phyloP scores from a whole-genome alignment of 1,139 yeast species.

The Zygoascus sp. region DNA sequence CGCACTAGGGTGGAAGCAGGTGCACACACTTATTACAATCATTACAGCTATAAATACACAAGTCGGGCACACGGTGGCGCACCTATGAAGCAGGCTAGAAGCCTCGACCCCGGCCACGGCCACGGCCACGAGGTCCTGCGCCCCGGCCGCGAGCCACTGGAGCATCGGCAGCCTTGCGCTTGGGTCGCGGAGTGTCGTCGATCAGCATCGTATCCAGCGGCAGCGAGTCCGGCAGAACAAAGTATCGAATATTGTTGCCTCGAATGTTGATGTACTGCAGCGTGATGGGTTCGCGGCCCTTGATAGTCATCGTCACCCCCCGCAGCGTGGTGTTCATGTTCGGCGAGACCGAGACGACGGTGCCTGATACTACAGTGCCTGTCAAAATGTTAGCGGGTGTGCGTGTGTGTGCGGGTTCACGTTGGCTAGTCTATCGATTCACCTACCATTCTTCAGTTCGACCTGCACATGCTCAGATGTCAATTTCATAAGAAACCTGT shows the following conservation, averaged over 20 bases:
- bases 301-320: constrained; percentile 72
- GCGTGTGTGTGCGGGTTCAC: neutral
- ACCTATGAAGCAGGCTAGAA: constrained; percentile 8
- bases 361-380: constrained; percentile 59
- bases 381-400: constrained; percentile 2
- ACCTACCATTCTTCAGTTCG: constrained; percentile 79
- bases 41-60: neutral
- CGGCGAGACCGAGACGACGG: constrained; percentile 78
- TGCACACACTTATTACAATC: no score
- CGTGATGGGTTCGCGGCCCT: constrained; percentile 65
- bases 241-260: constrained; percentile 86
- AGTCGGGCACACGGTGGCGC: no score
- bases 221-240: constrained; percentile 80
- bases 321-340: constrained; percentile 87
- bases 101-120: constrained; percentile 29
- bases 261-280: constrained; percentile 80
- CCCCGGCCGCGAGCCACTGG: constrained; percentile 26
- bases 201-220: constrained; percentile 73
- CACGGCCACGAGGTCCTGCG: constrained; percentile 31
- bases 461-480: constrained; percentile 85
- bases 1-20: no score
- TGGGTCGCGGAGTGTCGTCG: constrained; percentile 50
- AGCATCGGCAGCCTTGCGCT: constrained; percentile 21
- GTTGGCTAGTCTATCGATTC: neutral
- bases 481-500: constrained; percentile 76